Percentiles rank a stretch among this genome's conserved stretches.
Evolutionary conservation across 352 stramenopile genomes (phyloP).

Genomic region (Poterioochromonas sp.): DNA sequence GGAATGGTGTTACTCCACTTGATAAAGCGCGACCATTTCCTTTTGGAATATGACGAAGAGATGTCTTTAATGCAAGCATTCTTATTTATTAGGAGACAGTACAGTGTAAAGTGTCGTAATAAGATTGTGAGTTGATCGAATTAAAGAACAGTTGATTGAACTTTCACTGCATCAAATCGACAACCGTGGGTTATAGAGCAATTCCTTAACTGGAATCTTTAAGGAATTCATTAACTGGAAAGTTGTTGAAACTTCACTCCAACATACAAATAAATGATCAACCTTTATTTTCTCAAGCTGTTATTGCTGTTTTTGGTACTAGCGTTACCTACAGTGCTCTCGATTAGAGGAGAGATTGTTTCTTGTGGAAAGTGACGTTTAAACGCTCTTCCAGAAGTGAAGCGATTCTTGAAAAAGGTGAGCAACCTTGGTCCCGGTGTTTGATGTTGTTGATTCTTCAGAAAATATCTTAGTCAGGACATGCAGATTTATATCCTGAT

Average conservation of each 20-base stretch:
- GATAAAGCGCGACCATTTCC: not conserved
- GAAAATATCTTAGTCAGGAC: not conserved
- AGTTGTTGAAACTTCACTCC: not conserved
- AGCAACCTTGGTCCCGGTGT: not conserved
- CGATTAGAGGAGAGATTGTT: slow-evolving; percentile 12
- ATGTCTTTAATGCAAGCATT: not conserved
- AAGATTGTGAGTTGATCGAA: not conserved
- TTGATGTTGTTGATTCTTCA: not conserved
- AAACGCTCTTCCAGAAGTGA: slow-evolving; percentile 19
- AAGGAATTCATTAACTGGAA: not conserved
- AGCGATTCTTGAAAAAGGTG: slow-evolving; percentile 8
- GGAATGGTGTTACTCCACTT: slow-evolving; percentile 38
- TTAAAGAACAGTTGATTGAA: not conserved
- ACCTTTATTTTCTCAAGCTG: not conserved
- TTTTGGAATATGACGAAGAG: not conserved
- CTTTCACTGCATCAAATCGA: not conserved
- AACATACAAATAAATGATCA: not conserved
- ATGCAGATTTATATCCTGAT: slow-evolving; percentile 5
- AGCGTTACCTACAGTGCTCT: not conserved
- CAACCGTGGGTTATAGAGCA: not conserved
- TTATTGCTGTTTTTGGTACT: not conserved
- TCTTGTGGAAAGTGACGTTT: slow-evolving; percentile 5
- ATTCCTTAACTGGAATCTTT: not conserved
- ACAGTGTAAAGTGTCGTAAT: not conserved
- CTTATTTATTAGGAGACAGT: not conserved